Percentiles rank a stretch among this genome's conserved stretches.
Evolutionary conservation across 768 basidiomycete species (phyloP).

Genomic region (Podaxis sp.): DNA sequence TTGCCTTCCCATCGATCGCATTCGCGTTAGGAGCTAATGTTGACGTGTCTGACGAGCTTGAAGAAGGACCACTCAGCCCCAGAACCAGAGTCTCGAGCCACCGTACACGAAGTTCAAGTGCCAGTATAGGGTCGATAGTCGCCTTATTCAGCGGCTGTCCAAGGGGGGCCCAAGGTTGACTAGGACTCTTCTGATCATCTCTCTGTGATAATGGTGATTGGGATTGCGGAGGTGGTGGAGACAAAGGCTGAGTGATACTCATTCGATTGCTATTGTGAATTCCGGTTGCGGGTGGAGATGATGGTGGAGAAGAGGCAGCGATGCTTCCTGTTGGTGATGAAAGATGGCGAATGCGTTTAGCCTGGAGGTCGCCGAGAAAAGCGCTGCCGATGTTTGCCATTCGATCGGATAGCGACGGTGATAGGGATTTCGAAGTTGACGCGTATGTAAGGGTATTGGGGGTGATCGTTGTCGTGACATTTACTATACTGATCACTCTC

Average conservation of each 20-base stretch:
- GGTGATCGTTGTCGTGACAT: not conserved
- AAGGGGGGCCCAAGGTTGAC: slow-evolving; percentile 7
- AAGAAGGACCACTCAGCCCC: slow-evolving; percentile 43
- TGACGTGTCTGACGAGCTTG: not conserved
- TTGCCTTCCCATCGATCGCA: slow-evolving; percentile 31
- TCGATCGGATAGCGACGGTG: not conserved
- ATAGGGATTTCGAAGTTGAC: not conserved
- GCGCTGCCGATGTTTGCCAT: slow-evolving; percentile 72
- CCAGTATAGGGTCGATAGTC: slow-evolving; percentile 61
- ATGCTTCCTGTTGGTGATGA: slow-evolving; percentile 46
- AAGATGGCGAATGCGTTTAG: slow-evolving; percentile 58
- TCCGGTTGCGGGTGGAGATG: slow-evolving; percentile 37
- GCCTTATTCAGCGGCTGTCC: slow-evolving; percentile 20
- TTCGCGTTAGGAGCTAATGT: not conserved
- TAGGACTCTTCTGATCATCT: not conserved
- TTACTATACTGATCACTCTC: not conserved
- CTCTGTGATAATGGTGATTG: not conserved
- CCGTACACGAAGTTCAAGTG: slow-evolving; percentile 71
- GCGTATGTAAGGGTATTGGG: not conserved
- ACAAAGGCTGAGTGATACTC: not conserved
- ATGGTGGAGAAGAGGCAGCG: slow-evolving; percentile 34
- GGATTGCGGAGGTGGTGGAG: slow-evolving; percentile 20
- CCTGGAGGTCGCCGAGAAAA: slow-evolving; percentile 68
- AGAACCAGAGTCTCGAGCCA: slow-evolving; percentile 79
- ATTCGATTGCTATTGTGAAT: not conserved